Base-by-base conservation (phyloP, 495 filamentous ascomycete species). In the Collariella sp. region DNA sequence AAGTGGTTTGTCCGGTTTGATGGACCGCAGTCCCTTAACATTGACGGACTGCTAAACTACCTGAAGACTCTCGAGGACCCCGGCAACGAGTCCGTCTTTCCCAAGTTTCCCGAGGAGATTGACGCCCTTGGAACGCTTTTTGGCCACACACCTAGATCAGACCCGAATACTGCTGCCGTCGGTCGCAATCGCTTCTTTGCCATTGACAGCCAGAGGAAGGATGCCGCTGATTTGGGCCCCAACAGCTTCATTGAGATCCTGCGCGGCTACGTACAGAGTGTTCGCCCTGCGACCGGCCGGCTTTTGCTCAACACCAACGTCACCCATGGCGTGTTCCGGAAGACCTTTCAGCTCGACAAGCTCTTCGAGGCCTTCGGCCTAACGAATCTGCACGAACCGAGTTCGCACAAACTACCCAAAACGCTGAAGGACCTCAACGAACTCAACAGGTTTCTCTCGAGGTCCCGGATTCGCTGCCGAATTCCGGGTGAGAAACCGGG, bases 201-300 rank as follows among this genome's bases (percentile, higher is more conserved):
- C 13, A 43, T 69, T 19, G 58, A 67, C 35, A 26, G 56, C 16
- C 44, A 31, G 19, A 46, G 63, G 20, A 22, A 61, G 31, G 49
- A 58, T 0, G 41, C 50, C 0, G 58, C 68, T 1, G 19, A 6
- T 15, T 61, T n/a, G n/a, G 63, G 9, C 63, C 45, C 24, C 34
- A 35, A 0, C 11, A 76, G 76, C 7, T 65, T 81, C 0, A 64
- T 76, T 1, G 76, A 78, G 12, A 67, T 70, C 3, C 65, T 84
- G 0, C 78, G 85, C 46, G 85, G 86, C 0, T 88, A 78, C 58
- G 86, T 85, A 55, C 73, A 82, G 48, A 87, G 83, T 66, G 78
- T 83, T 15, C 82, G 85, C 20, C 72, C 77, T 0, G 83, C 81
- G 9, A 87, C 85, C 3, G 77, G 79, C 3, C 76, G 84, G 6